phyloP scores from a whole-genome alignment of 768 basidiomycete genomes.

The Gloeostereum incarnatum region DNA sequence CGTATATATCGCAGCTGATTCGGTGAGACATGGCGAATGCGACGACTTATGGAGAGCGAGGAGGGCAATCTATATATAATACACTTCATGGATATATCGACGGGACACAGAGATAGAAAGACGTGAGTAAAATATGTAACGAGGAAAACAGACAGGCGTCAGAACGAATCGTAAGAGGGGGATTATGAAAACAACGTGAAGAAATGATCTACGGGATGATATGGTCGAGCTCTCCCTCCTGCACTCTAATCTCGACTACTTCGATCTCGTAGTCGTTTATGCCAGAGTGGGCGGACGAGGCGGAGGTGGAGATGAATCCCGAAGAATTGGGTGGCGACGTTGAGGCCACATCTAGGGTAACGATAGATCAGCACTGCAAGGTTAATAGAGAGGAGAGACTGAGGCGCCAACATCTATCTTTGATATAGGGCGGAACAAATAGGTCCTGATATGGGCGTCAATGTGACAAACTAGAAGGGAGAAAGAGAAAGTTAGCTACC shows the following conservation, averaged over 20 bases:
- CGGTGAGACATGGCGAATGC: too few species aligned
- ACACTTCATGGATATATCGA: too few species aligned
- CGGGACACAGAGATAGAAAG: too few species aligned
- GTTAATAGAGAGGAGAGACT: conserved; percentile 10
- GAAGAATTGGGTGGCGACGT: conserved; percentile 70
- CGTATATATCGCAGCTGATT: too few species aligned
- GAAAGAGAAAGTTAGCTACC: conserved; percentile 32
- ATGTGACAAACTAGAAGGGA: neutral
- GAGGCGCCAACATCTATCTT: conserved; percentile 68
- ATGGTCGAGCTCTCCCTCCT: conserved; percentile 66
- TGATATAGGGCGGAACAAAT: conserved; percentile 83
- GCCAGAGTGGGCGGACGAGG: conserved; percentile 57
- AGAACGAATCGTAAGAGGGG: too few species aligned
- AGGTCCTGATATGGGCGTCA: conserved; percentile 45
- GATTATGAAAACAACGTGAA: conserved; percentile 2
- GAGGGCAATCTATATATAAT: too few species aligned
- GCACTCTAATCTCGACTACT: conserved; percentile 80
- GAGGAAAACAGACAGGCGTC: too few species aligned
- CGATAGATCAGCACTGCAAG: conserved; percentile 7
- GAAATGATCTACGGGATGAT: conserved; percentile 49
- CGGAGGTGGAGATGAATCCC: conserved; percentile 59
- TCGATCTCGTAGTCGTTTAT: conserved; percentile 76
- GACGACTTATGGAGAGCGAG: too few species aligned
- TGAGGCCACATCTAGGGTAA: conserved; percentile 68
- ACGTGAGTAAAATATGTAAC: too few species aligned